Conservation (phyloP, 306 rosid genomes). For the Pyrus bretschneideri region DNA sequence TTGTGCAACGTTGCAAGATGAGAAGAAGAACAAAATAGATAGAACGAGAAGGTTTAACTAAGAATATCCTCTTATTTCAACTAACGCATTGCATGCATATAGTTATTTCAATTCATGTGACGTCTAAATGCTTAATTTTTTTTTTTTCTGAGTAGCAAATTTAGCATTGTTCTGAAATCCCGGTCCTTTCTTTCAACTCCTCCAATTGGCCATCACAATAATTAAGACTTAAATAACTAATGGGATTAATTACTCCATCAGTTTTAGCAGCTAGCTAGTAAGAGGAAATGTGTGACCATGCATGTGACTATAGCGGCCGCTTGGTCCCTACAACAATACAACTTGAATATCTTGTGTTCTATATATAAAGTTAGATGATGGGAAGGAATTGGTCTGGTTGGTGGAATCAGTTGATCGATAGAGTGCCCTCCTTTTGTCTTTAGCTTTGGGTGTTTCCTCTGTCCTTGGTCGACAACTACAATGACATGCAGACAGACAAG, state of each 20-base stretch:
- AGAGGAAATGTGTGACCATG: slow-evolving; percentile 20
- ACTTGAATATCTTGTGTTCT: slow-evolving; percentile 12
- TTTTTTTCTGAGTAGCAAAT: neutral
- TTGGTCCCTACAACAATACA: slow-evolving; percentile 35
- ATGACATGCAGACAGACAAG: slow-evolving; percentile 36
- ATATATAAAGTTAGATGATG: slow-evolving; percentile 10
- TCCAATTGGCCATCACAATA: neutral
- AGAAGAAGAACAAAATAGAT: neutral
- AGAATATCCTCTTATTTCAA: no score
- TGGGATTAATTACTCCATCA: neutral
- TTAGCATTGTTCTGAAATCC: neutral
- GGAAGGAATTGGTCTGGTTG: slow-evolving; percentile 37
- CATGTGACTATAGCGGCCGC: slow-evolving; percentile 41
- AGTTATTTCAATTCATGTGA: neutral
- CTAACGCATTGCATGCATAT: neutral
- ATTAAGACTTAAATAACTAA: neutral
- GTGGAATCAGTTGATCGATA: slow-evolving; percentile 45
- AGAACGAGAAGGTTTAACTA: neutral
- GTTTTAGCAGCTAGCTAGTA: slow-evolving; percentile 11
- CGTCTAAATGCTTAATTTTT: neutral
- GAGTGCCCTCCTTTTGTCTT: slow-evolving; percentile 61
- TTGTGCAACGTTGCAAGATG: neutral
- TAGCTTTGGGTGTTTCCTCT: slow-evolving; percentile 66
- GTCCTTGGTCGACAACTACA: slow-evolving; percentile 52
- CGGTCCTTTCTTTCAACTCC: neutral